Percentiles rank a stretch among this genome's conserved stretches.
Evolutionary conservation across 2,329 filamentous ascomycete species (phyloP).

Genomic region (Emergomyces pasteurianus): DNA sequence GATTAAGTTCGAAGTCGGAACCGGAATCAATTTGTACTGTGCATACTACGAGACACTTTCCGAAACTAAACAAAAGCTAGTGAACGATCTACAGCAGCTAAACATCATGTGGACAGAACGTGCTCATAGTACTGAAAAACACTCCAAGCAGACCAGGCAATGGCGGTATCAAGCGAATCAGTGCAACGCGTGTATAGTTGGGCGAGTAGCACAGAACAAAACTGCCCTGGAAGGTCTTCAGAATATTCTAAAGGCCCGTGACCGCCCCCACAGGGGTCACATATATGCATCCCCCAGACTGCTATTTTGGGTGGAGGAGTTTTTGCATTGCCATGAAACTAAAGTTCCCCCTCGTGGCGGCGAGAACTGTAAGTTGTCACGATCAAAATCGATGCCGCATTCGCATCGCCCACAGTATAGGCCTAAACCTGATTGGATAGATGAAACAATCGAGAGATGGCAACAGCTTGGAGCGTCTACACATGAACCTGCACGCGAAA

Average conservation of each 20-base stretch:
- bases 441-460: background rate
- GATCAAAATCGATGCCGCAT: background rate
- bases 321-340: background rate
- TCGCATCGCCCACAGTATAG: background rate
- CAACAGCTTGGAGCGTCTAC: background rate
- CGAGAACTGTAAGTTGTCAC: background rate
- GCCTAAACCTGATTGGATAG: background rate
- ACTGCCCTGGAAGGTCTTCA: background rate
- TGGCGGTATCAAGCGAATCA: background rate
- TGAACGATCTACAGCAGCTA: background rate
- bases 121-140: background rate
- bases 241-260: background rate
- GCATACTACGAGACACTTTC: background rate
- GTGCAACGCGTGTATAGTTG: background rate
- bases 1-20: background rate
- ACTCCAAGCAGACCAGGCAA: background rate
- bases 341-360: background rate
- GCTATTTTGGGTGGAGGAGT: background rate
- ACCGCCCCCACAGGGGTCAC: background rate
- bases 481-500: background rate
- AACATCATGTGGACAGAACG: background rate
- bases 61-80: background rate
- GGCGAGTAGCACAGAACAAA: background rate
- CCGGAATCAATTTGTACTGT: background rate
- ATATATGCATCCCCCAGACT: background rate